Percentiles rank a stretch among this genome's conserved stretches.
These are phyloP conservation scores for Penicillium freii DNA, from an alignment of 2,329 filamentous ascomycete genomes.

Conservation along the genomic window DNA sequence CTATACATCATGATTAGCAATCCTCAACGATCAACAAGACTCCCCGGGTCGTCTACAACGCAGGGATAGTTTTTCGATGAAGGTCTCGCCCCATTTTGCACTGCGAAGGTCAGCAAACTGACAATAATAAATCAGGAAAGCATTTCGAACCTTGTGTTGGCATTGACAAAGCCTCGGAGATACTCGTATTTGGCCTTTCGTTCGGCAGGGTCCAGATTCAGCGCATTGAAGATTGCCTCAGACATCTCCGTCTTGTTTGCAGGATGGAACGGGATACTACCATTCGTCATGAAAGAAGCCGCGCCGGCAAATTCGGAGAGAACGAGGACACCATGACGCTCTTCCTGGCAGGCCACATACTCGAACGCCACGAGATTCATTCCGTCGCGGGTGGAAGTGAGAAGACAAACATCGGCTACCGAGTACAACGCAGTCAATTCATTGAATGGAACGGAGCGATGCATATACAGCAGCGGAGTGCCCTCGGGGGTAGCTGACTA, in stretches of 20 bases:
- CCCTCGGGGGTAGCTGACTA: slow-evolving; percentile 77
- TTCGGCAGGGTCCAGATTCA: slow-evolving; percentile 82
- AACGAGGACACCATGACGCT: slow-evolving; percentile 86
- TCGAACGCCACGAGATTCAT: slow-evolving; percentile 98
- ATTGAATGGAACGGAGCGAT: slow-evolving; percentile 88
- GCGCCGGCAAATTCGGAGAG: slow-evolving; percentile 95
- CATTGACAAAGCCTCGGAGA: slow-evolving; percentile 83
- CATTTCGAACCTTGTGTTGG: slow-evolving; percentile 69
- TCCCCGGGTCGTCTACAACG: slow-evolving; percentile 9
- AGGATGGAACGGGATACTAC: slow-evolving; percentile 86
- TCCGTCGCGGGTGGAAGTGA: slow-evolving; percentile 86
- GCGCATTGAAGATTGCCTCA: slow-evolving; percentile 79
- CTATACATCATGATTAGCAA: neutral
- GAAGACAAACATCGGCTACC: slow-evolving; percentile 81
- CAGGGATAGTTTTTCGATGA: slow-evolving; percentile 27
- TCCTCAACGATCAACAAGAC: slow-evolving; percentile 3
- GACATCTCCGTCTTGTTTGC: slow-evolving; percentile 93
- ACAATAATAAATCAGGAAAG: neutral
- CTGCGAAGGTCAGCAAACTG: slow-evolving; percentile 14
- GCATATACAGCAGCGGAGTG: slow-evolving; percentile 93
- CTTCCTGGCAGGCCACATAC: slow-evolving; percentile 86
- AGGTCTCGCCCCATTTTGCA: slow-evolving; percentile 35
- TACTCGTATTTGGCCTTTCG: slow-evolving; percentile 77
- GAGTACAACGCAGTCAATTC: slow-evolving; percentile 92
- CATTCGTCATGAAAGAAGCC: slow-evolving; percentile 76